These are phyloP conservation scores for Colletotrichum tropicale DNA, from an alignment of 2,329 filamentous ascomycete species.

Conservation along the genomic window DNA sequence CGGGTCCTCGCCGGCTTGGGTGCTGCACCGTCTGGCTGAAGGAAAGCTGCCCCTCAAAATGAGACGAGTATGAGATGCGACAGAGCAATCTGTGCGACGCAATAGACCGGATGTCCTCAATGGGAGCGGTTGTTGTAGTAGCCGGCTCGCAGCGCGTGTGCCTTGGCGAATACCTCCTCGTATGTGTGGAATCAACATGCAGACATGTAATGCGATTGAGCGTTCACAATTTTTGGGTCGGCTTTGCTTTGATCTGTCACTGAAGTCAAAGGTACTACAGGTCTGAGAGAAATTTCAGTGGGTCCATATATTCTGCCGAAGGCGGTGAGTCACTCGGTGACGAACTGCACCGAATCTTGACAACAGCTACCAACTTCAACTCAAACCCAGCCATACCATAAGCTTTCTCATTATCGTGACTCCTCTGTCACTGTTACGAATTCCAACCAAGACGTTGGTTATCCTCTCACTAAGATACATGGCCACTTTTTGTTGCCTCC, in stretches of 20 bases:
- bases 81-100: background rate
- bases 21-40: constrained; percentile 1
- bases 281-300: constrained; percentile 23
- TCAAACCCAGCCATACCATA: background rate
- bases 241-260: background rate
- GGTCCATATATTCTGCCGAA: constrained; percentile 18
- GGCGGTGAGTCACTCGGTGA: constrained; percentile 2
- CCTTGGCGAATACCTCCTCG: background rate
- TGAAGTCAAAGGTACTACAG: background rate
- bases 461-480: background rate
- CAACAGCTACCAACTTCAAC: background rate
- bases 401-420: background rate
- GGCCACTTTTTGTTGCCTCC: background rate
- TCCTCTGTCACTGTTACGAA: background rate
- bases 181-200: constrained; percentile 1
- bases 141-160: constrained; percentile 4
- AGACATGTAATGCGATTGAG: background rate
- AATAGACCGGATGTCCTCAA: background rate
- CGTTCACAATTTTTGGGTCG: background rate
- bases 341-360: background rate
- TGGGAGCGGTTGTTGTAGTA: background rate
- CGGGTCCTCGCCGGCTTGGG: background rate
- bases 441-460: background rate
- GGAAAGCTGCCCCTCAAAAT: background rate
- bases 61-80: background rate